phyloP scores from a whole-genome alignment of 495 filamentous ascomycete species.

The Daldinia bambusicola region DNA sequence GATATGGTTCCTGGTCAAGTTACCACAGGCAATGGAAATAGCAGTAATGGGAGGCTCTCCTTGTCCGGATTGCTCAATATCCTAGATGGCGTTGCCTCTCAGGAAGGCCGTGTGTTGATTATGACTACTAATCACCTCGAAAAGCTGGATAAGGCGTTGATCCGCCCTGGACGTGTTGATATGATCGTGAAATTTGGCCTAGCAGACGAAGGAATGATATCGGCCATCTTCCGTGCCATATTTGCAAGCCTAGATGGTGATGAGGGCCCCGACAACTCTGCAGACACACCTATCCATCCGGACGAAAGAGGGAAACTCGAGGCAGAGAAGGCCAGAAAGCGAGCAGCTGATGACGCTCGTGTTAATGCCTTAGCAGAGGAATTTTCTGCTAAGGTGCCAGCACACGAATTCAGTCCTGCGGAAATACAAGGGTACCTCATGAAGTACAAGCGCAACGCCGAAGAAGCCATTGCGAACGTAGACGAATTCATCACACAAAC shows the following conservation, averaged over 20 bases:
- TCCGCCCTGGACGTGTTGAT: conserved; percentile 81
- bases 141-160: conserved; percentile 78
- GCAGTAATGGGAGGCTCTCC: conserved; percentile 60
- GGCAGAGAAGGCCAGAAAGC: conserved; percentile 49
- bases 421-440: conserved; percentile 83
- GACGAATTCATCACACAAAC: conserved; percentile 67
- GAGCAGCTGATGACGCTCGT: conserved; percentile 50
- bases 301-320: conserved; percentile 53
- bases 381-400: conserved; percentile 72
- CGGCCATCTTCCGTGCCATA: conserved; percentile 60
- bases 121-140: conserved; percentile 88
- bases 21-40: conserved; percentile 34
- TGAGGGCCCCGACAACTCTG: conserved; percentile 33
- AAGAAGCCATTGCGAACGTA: conserved; percentile 65
- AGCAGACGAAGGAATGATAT: conserved; percentile 59
- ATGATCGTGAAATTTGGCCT: conserved; percentile 73
- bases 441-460: conserved; percentile 71
- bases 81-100: conserved; percentile 80
- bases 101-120: conserved; percentile 80
- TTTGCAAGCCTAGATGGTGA: conserved; percentile 60
- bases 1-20: conserved; percentile 48
- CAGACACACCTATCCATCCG: conserved; percentile 22
- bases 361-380: conserved; percentile 56
- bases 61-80: conserved; percentile 82
- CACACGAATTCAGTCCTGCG: conserved; percentile 73